These are phyloP conservation scores for Nadsonia starkeyi-henricii DNA, from an alignment of 1,139 yeast genomes.

Conservation along the genomic window DNA sequence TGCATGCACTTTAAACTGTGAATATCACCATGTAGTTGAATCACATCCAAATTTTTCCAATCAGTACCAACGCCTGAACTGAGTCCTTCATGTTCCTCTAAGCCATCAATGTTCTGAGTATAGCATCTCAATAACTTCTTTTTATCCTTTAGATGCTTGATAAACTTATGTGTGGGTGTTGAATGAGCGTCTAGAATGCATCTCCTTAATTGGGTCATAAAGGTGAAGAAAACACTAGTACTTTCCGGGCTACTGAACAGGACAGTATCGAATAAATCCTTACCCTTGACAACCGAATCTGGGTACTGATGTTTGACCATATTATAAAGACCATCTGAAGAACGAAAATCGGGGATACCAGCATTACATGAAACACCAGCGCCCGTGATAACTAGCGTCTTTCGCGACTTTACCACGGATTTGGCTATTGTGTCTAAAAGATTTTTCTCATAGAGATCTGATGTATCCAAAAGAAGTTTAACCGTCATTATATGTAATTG, in stretches of 20 bases:
- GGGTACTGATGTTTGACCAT: constrained; percentile 34
- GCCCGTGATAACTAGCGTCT: constrained; percentile 42
- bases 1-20: constrained; percentile 61
- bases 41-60: constrained; percentile 33
- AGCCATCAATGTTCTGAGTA: constrained; percentile 32
- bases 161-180: constrained; percentile 56
- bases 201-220: constrained; percentile 49
- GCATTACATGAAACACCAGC: constrained; percentile 87
- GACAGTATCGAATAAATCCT: constrained; percentile 66
- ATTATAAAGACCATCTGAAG: constrained; percentile 62
- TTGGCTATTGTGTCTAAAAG: constrained; percentile 13
- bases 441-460: background rate
- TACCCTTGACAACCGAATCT: constrained; percentile 42
- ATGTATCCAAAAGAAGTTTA: background rate
- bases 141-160: constrained; percentile 44
- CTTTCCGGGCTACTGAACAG: constrained; percentile 56
- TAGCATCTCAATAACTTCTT: constrained; percentile 58
- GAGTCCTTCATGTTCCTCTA: constrained; percentile 36
- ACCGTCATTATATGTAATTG: background rate
- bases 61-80: constrained; percentile 33
- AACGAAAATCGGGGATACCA: constrained; percentile 83
- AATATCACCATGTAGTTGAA: constrained; percentile 74
- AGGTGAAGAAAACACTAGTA: constrained; percentile 52
- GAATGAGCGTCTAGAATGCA: constrained; percentile 49
- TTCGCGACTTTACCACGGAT: constrained; percentile 19